A percentile compares a stretch with the other conserved stretches of the same genome.
phyloP scores from a whole-genome alignment of 1,284 basidiomycete species.

The Ceratobasidium sp. region DNA sequence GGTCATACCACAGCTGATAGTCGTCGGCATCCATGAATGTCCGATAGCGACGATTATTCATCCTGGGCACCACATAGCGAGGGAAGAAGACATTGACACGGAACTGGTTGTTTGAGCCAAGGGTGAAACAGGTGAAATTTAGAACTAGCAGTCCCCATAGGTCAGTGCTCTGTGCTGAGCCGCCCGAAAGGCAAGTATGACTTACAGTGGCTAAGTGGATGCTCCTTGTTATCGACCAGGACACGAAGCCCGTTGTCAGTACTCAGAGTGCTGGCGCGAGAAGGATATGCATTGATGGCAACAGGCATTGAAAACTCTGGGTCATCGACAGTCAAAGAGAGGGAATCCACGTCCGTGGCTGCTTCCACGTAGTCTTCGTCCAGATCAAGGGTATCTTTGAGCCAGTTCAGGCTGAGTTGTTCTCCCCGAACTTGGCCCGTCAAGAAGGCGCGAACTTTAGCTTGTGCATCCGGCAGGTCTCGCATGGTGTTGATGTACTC shows the following conservation, averaged over 20 bases:
- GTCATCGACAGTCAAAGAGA: constrained; percentile 3
- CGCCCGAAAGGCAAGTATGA: too few species aligned
- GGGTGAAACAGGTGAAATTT: not conserved
- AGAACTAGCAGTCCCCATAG: not conserved
- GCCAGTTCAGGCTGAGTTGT: not conserved
- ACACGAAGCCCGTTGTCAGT: not conserved
- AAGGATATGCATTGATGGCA: not conserved
- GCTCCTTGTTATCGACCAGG: too few species aligned
- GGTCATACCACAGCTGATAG: constrained; percentile 1
- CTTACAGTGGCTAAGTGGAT: too few species aligned
- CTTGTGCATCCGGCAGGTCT: not conserved
- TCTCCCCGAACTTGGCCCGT: not conserved
- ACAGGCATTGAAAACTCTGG: not conserved
- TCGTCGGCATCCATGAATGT: not conserved
- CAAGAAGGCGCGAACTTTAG: not conserved
- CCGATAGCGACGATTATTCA: not conserved
- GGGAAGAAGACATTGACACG: constrained; percentile 11
- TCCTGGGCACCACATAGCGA: not conserved
- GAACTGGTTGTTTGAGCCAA: constrained; percentile 13
- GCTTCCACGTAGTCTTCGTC: not conserved
- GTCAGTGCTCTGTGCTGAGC: too few species aligned
- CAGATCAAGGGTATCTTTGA: not conserved
- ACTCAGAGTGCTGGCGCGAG: not conserved
- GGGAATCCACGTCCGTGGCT: constrained; percentile 3
- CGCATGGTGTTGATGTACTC: not conserved